Evolutionary conservation across 192 early-diverging fungal species (phyloP).

Genomic region (Funneliformis geosporum): DNA sequence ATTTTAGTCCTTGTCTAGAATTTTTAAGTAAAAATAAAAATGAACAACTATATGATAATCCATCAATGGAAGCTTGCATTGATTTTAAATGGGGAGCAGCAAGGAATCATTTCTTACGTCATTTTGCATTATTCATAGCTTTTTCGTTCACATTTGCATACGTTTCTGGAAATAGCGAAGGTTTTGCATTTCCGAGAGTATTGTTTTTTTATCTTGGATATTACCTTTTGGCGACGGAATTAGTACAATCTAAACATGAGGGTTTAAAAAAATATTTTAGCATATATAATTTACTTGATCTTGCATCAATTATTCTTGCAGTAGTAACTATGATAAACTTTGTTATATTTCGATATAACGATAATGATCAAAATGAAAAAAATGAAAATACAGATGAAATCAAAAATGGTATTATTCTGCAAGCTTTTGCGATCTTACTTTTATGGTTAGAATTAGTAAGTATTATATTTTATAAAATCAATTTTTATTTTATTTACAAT

Average conservation of each 20-base stretch:
- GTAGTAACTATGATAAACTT: background rate
- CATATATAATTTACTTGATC: background rate
- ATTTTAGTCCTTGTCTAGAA: background rate
- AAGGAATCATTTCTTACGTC: background rate
- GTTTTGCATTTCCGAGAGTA: background rate
- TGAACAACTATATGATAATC: background rate
- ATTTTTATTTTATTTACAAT: background rate
- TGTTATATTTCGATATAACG: no score
- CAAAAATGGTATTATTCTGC: no score
- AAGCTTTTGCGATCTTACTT: background rate
- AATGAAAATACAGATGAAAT: no score
- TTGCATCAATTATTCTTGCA: background rate
- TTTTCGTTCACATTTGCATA: background rate
- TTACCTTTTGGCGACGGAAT: background rate
- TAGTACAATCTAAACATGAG: background rate
- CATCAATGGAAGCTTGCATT: constrained; percentile 1
- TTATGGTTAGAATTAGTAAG: background rate
- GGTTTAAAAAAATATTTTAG: background rate
- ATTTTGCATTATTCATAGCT: background rate
- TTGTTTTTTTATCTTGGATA: background rate
- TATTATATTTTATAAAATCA: background rate
- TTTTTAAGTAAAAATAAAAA: background rate
- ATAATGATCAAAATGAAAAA: no score
- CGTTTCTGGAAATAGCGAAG: background rate
- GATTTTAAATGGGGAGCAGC: background rate